A percentile compares a stretch with the other conserved stretches of the same genome.
Conservation (phyloP, 2,329 filamentous ascomycete genomes). For the Magnaporthiopsis rhizophila region DNA sequence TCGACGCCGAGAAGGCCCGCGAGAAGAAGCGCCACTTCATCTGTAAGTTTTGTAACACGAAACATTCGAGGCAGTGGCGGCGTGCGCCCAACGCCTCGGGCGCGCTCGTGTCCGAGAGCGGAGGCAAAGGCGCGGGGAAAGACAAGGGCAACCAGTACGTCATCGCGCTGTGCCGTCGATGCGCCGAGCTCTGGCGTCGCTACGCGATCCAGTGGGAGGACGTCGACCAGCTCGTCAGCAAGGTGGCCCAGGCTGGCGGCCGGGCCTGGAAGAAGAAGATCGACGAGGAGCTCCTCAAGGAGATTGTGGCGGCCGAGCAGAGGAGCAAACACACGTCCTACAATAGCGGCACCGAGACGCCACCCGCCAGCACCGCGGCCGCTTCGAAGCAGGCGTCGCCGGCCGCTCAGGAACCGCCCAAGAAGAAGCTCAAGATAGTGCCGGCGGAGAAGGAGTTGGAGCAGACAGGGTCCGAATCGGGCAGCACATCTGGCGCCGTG, state of each 20-base stretch:
- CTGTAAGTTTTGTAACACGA: constrained; percentile 86
- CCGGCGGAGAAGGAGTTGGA: constrained; percentile 41
- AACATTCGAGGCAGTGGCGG: constrained; percentile 80
- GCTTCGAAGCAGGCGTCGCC: constrained; percentile 18
- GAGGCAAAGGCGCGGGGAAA: constrained; percentile 59
- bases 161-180: constrained; percentile 80
- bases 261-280: constrained; percentile 81
- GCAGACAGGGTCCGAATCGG: constrained; percentile 34
- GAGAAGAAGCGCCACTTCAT: constrained; percentile 75
- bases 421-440: constrained; percentile 54
- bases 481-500: constrained; percentile 26
- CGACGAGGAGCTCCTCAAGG: constrained; percentile 82
- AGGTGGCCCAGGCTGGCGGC: constrained; percentile 70
- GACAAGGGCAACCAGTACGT: constrained; percentile 71
- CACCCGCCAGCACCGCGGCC: constrained; percentile 20
- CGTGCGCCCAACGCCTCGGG: constrained; percentile 73
- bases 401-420: constrained; percentile 43
- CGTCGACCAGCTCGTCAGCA: constrained; percentile 82
- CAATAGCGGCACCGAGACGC: constrained; percentile 16
- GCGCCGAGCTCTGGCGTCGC: constrained; percentile 87
- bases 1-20: constrained; percentile 77
- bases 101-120: constrained; percentile 60
- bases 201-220: constrained; percentile 97
- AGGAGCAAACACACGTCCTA: constrained; percentile 25
- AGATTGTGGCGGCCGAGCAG: constrained; percentile 59